Evolutionary conservation across 129 eudicot genomes (phyloP).

Genomic region (carrot (Daucus carota)): DNA sequence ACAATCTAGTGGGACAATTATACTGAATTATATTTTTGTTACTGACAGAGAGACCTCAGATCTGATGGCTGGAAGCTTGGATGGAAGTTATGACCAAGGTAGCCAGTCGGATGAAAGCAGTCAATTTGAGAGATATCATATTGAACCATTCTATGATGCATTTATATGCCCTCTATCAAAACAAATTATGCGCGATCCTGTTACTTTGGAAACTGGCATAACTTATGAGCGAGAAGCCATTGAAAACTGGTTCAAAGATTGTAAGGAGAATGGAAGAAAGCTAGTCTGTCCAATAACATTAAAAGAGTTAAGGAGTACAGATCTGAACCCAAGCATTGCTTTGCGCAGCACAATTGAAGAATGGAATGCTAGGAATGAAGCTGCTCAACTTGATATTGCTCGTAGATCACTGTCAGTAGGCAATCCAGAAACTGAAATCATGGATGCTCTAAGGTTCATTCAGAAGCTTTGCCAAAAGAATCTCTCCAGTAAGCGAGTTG

Average conservation of each 20-base stretch:
- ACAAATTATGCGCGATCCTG: slow-evolving; percentile 90
- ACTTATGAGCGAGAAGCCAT: slow-evolving; percentile 88
- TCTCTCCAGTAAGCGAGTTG: slow-evolving; percentile 45
- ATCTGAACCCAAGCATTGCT: slow-evolving; percentile 82
- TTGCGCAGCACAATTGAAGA: slow-evolving; percentile 78
- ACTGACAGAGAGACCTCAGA: slow-evolving; percentile 19
- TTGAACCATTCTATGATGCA: slow-evolving; percentile 82
- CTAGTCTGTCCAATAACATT: slow-evolving; percentile 65
- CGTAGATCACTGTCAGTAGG: slow-evolving; percentile 43
- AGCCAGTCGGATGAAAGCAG: slow-evolving; percentile 74
- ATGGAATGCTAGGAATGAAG: slow-evolving; percentile 96
- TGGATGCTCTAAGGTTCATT: slow-evolving; percentile 66
- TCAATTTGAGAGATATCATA: slow-evolving; percentile 56
- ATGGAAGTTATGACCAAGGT: slow-evolving; percentile 53
- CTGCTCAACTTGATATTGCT: slow-evolving; percentile 86
- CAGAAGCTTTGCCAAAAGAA: slow-evolving; percentile 50
- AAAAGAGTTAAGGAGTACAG: slow-evolving; percentile 61
- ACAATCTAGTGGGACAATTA: neutral
- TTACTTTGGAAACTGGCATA: slow-evolving; percentile 72
- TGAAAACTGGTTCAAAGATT: slow-evolving; percentile 83
- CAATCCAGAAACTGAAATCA: slow-evolving; percentile 53
- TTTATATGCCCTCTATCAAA: slow-evolving; percentile 85
- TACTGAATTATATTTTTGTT: slow-evolving; percentile 4
- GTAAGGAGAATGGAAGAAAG: slow-evolving; percentile 60
- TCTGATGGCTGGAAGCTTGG: slow-evolving; percentile 78